Evolutionary conservation across 805 yeast species (phyloP).

Genomic region (Hanseniaspora nectarophila): DNA sequence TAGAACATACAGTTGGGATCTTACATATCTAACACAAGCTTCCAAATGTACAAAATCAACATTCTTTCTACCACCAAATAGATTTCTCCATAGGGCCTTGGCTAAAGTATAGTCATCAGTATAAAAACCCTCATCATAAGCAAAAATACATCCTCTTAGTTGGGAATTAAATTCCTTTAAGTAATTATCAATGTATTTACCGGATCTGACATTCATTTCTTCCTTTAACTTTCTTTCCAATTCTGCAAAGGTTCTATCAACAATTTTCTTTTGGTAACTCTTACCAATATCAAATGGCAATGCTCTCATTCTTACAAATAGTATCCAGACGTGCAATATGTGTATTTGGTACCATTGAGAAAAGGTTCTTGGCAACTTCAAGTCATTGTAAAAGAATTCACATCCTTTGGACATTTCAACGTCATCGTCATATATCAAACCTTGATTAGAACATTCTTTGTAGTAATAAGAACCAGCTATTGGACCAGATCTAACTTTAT

Average conservation of each 20-base stretch:
- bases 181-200: constrained; percentile 71
- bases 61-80: constrained; percentile 73
- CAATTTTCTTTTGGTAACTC: constrained; percentile 81
- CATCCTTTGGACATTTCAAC: constrained; percentile 65
- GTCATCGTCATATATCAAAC: constrained; percentile 62
- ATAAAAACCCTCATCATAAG: constrained; percentile 84
- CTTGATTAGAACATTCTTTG: constrained; percentile 78
- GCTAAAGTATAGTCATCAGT: constrained; percentile 70
- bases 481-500: constrained; percentile 81
- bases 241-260: constrained; percentile 80
- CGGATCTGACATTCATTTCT: constrained; percentile 74
- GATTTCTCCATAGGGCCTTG: constrained; percentile 76
- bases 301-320: constrained; percentile 90
- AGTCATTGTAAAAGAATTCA: constrained; percentile 69
- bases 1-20: constrained; percentile 79
- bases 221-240: constrained; percentile 75
- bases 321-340: constrained; percentile 81
- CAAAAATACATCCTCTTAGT: constrained; percentile 74
- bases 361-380: constrained; percentile 73
- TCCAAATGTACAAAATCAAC: constrained; percentile 75
- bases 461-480: constrained; percentile 83
- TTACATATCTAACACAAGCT: constrained; percentile 76
- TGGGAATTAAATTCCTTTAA: constrained; percentile 84
- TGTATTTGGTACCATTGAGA: constrained; percentile 96
- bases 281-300: constrained; percentile 83